These are phyloP conservation scores for Lolium perenne DNA, from an alignment of 176 grass and related monocot genomes.

Conservation along the genomic window DNA sequence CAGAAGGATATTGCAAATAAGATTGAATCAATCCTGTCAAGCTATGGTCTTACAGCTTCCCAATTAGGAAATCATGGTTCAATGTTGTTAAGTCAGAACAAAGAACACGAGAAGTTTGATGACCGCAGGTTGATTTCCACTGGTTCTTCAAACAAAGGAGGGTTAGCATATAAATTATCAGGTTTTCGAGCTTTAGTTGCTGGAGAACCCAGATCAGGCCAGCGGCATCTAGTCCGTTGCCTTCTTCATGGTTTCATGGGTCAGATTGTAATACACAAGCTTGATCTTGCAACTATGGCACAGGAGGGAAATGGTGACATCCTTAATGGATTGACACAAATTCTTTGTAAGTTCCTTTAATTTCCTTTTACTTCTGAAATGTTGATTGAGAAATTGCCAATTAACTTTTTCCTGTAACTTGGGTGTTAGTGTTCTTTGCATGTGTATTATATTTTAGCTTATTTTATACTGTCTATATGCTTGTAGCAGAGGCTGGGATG, in stretches of 20 bases:
- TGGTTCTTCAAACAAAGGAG: constrained; percentile 51
- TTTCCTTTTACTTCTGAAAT: constrained; percentile 40
- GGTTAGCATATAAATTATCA: constrained; percentile 55
- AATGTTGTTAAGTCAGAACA: constrained; percentile 37
- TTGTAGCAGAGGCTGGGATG: constrained; percentile 12
- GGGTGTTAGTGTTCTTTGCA: constrained; percentile 10
- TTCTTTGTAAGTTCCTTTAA: constrained; percentile 73
- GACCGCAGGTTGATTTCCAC: constrained; percentile 48
- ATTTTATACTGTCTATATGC: constrained; percentile 11
- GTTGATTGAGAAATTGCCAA: constrained; percentile 12
- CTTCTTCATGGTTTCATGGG: constrained; percentile 88
- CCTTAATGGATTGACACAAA: constrained; percentile 87
- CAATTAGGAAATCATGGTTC: constrained; percentile 57
- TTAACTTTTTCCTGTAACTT: not conserved
- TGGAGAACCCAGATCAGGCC: constrained; percentile 78
- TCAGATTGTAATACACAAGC: constrained; percentile 83
- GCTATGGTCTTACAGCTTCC: constrained; percentile 62
- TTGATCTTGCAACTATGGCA: constrained; percentile 93
- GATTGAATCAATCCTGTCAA: constrained; percentile 71
- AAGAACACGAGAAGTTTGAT: constrained; percentile 51
- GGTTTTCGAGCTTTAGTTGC: constrained; percentile 89
- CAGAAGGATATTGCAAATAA: constrained; percentile 62
- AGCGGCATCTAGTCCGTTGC: constrained; percentile 75
- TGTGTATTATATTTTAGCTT: constrained; percentile 25
- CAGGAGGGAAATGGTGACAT: constrained; percentile 94